A percentile compares a stretch with the other conserved stretches of the same genome.
Conservation (phyloP, 108 stramenopile species). For the Pinguiococcus pyrenoidosus region DNA sequence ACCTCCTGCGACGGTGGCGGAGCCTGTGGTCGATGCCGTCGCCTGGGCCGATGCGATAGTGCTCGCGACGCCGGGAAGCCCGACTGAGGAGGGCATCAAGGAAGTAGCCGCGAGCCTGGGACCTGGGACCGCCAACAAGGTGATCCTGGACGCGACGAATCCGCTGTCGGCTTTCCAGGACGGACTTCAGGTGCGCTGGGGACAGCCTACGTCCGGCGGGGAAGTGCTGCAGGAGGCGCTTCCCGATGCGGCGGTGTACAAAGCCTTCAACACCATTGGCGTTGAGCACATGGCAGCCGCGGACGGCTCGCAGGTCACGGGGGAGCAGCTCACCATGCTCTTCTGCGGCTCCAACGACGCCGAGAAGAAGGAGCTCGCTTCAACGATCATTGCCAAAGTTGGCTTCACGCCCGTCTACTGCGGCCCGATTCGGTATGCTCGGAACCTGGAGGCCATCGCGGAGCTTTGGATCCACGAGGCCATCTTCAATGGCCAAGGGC, state of each 20-base stretch:
- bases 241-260: constrained; percentile 25
- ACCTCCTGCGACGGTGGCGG: too few relatives aligned
- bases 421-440: constrained; percentile 34
- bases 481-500: too few relatives aligned
- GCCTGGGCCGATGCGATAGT: too few relatives aligned
- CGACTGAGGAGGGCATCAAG: constrained; percentile 16
- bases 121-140: constrained; percentile 13
- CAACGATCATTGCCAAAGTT: constrained; percentile 15
- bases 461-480: constrained; percentile 37
- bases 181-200: constrained; percentile 25
- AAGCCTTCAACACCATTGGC: constrained; percentile 30
- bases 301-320: constrained; percentile 10
- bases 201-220: constrained; percentile 16
- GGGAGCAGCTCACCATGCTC: too few relatives aligned
- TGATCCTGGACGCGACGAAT: constrained; percentile 29
- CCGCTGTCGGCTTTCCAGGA: constrained; percentile 14
- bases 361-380: constrained; percentile 5
- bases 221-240: constrained; percentile 20
- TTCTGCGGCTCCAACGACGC: too few relatives aligned
- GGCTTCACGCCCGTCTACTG: constrained; percentile 33
- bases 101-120: constrained; percentile 17
- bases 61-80: too few relatives aligned
- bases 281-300: constrained; percentile 27
- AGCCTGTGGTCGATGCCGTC: too few relatives aligned
- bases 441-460: constrained; percentile 36